Evolutionary conservation across 768 basidiomycete species (phyloP).

Genomic region (Melanogaster broomeanus): DNA sequence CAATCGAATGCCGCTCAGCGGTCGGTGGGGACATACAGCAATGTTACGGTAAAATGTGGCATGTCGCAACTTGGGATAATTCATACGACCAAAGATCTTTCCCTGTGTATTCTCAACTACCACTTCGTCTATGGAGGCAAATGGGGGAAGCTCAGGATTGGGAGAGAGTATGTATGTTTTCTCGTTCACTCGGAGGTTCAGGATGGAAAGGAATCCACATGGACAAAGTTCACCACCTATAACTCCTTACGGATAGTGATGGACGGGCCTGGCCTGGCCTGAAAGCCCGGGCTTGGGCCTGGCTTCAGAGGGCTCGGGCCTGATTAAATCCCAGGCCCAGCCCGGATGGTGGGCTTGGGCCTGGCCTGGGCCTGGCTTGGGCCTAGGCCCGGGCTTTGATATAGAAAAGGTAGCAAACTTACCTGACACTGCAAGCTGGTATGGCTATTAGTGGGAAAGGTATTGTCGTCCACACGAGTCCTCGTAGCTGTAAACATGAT

Average conservation of each 20-base stretch:
- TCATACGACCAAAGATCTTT: slow-evolving; percentile 13
- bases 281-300: too few species aligned
- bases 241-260: slow-evolving; percentile 23
- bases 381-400: too few species aligned
- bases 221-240: slow-evolving; percentile 26
- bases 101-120: slow-evolving; percentile 26
- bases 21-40: slow-evolving; percentile 8
- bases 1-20: not conserved
- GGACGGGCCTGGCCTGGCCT: too few species aligned
- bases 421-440: too few species aligned
- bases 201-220: slow-evolving; percentile 7
- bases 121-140: not conserved
- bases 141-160: slow-evolving; percentile 14
- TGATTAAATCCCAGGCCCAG: too few species aligned
- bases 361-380: too few species aligned
- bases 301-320: too few species aligned
- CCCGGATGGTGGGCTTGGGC: too few species aligned
- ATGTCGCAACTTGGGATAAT: slow-evolving; percentile 13
- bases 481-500: too few species aligned
- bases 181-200: slow-evolving; percentile 13
- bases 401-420: too few species aligned
- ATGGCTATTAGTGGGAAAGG: too few species aligned
- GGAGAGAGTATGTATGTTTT: slow-evolving; percentile 23
- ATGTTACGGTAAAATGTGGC: slow-evolving; percentile 18
- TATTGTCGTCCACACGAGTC: too few species aligned